A percentile compares a stretch with the other conserved stretches of the same genome.
phyloP scores from a whole-genome alignment of 2,329 filamentous ascomycete species.

The Hypoxylon sp. region DNA sequence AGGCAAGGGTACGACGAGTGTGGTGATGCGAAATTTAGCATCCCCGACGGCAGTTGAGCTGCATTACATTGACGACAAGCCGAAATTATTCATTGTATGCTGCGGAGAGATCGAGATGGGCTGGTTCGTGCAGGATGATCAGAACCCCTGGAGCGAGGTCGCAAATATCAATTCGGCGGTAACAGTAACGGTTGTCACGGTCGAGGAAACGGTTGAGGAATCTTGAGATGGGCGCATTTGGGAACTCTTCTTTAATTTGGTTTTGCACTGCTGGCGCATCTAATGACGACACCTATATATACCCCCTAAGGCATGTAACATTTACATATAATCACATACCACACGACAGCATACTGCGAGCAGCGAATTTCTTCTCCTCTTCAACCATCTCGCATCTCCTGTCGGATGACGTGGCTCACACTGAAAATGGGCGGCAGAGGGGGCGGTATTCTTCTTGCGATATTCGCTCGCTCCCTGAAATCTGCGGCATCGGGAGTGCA shows the following conservation, averaged over 20 bases:
- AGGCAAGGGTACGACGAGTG: conserved; percentile 36
- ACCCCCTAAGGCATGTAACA: conserved; percentile 20
- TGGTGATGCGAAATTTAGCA: conserved; percentile 48
- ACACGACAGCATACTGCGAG: conserved; percentile 15
- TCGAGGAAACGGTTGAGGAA: conserved; percentile 32
- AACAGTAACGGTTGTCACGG: conserved; percentile 43
- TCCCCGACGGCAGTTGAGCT: conserved; percentile 50
- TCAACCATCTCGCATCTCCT: neutral
- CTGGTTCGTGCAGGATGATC: conserved; percentile 46
- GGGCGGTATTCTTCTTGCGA: neutral
- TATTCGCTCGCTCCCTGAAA: conserved; percentile 1
- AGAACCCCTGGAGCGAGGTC: conserved; percentile 48
- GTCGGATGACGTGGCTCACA: neutral
- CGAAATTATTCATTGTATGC: conserved; percentile 50
- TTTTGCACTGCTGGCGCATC: conserved; percentile 32
- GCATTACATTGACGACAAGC: conserved; percentile 34
- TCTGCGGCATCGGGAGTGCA: conserved; percentile 17
- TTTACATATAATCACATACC: conserved; percentile 3
- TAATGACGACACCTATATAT: conserved; percentile 31
- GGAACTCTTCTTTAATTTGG: conserved; percentile 23
- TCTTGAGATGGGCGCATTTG: conserved; percentile 19
- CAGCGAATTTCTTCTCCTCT: conserved; percentile 13
- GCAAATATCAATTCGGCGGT: conserved; percentile 48
- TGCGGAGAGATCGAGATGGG: conserved; percentile 53
- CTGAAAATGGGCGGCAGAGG: neutral